Evolutionary conservation across 768 basidiomycete genomes (phyloP), one percentile per base, ranked within the genome.

Genomic region (Tylopilus cervinicoccineus): DNA sequence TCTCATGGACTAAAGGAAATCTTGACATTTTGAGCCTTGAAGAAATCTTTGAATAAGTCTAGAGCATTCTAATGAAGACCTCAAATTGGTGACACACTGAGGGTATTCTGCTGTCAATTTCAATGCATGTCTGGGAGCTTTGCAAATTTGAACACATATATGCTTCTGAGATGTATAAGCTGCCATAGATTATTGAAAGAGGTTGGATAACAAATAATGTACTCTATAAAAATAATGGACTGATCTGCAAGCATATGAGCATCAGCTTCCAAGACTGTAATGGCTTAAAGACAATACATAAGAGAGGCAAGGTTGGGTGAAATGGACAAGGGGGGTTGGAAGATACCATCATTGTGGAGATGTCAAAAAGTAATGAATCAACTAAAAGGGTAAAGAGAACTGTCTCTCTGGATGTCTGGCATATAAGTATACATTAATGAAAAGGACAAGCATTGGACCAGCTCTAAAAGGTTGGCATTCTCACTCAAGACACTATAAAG

Each of bases 91-190:
- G n/a, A n/a, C n/a, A 51, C 19, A 5, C 39, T 42, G 13, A 51
- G 39, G 1, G 39, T 51, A 3, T 51, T 32, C 1, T 8, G 39
- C 1, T 1, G 1, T 9, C 4, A 13, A 7, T 51, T 51, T 40
- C 40, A 51, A 5, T 51, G 22, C 50, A 51, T 48, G 5, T 42
- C 11, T 0, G 45, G 40, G 14, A 48, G 26, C 5, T 38, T 43
- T 0, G 16, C 1, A 11, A 28, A 4, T 5, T 36, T 17, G 10
- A 29, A 41, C 0, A 40, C 40, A 13, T 48, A 11, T 2, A 4
- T 0, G 17, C 9, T 0, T 0, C 36, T 16, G 0, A 48, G 23
- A 8, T 51, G 50, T 0, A 13, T 37, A 0, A 48, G 46, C 10
- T 51, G 22, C 0, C 7, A 6, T 2, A 51, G 5, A 1, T 1